A percentile compares a stretch with the other conserved stretches of the same genome.
Evolutionary conservation across 2,329 filamentous ascomycete genomes (phyloP).

Genomic region (Knufia petricola): DNA sequence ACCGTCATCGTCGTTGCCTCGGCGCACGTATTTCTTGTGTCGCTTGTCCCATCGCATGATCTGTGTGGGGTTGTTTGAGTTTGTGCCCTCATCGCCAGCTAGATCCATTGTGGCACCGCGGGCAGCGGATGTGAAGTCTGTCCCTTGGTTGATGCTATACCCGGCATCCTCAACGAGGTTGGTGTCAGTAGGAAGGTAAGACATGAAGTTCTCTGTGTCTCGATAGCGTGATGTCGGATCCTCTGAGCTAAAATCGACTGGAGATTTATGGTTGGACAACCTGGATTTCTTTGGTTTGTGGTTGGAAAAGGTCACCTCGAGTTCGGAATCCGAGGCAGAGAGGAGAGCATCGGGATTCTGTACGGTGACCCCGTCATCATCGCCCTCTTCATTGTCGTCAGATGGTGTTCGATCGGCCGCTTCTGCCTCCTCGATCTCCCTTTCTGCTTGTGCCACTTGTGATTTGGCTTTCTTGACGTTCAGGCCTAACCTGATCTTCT

Average conservation of each 20-base stretch:
- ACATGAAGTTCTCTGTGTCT: constrained; percentile 91
- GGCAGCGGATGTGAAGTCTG: constrained; percentile 82
- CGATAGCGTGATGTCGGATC: constrained; percentile 50
- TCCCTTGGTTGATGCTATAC: constrained; percentile 74
- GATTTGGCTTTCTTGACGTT: constrained; percentile 34
- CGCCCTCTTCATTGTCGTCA: constrained; percentile 28
- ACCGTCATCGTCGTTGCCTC: constrained; percentile 90
- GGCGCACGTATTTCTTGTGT: constrained; percentile 84
- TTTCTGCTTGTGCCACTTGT: constrained; percentile 27
- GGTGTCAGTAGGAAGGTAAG: constrained; percentile 72
- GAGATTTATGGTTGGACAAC: constrained; percentile 30
- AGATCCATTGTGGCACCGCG: constrained; percentile 85
- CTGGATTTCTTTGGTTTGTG: constrained; percentile 30
- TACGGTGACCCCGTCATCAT: constrained; percentile 29
- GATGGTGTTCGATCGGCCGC: constrained; percentile 31
- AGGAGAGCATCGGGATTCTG: constrained; percentile 6
- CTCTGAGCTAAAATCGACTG: constrained; percentile 41
- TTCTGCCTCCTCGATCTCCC: constrained; percentile 24
- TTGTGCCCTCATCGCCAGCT: constrained; percentile 74
- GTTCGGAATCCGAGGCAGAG: constrained; percentile 48
- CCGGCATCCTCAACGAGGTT: constrained; percentile 82
- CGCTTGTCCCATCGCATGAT: constrained; percentile 95
- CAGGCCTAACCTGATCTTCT: constrained; percentile 34
- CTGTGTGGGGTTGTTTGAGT: constrained; percentile 67
- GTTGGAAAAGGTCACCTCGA: constrained; percentile 61